Base-by-base conservation (phyloP, 2,329 filamentous ascomycete species). In the Arachnomyces sp. region DNA sequence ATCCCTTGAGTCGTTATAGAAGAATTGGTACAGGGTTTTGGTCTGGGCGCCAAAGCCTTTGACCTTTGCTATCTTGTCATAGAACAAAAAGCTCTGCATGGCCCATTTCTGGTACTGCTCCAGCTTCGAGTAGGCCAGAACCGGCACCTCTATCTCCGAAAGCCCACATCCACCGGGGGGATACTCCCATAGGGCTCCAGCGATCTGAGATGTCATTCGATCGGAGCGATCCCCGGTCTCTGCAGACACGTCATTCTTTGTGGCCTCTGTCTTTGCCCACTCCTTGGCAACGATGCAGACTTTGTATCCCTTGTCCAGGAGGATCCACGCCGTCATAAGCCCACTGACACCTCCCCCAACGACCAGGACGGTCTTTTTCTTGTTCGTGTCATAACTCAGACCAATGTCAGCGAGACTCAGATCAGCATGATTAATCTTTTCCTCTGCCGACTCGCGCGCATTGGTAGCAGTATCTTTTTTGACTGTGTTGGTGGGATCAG, bases 171-270 rank as follows among this genome's bases (percentile, higher is more conserved):
- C 65, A 0, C 64, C 66, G 0, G 67, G 67, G 16, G 67, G 66
- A 39, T 56, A 67, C 44, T 72, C 66, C 68, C 67, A 71, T 2
- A 71, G 56, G 1, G 68, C 67, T 8, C 66, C 68, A 1, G 66
- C 66, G 36, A 70, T 65, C 46, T 71, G 67, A 0, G 67, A 69
- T 1, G 67, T 70, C 28, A 71, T 47, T 8, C 66, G 65, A 20
- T 62, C 49, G 25, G 57, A 49, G n/a, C 55, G 48, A 43, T 42
- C 58, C 15, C 46, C 55, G 15, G 48, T 48, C 38, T 7, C 38
- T 31, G 6, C 29, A 29, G 14, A 39, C 15, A 5, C 9, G 5
- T 25, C 9, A 9, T 25, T 5, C 20, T 25, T 9, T 5, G 20
- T 25, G 9, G 5, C 20, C 20, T 25, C 9, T 5, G 20, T 25